Base-by-base conservation (phyloP, 805 yeast species). In the Lachancea thermotolerans region DNA sequence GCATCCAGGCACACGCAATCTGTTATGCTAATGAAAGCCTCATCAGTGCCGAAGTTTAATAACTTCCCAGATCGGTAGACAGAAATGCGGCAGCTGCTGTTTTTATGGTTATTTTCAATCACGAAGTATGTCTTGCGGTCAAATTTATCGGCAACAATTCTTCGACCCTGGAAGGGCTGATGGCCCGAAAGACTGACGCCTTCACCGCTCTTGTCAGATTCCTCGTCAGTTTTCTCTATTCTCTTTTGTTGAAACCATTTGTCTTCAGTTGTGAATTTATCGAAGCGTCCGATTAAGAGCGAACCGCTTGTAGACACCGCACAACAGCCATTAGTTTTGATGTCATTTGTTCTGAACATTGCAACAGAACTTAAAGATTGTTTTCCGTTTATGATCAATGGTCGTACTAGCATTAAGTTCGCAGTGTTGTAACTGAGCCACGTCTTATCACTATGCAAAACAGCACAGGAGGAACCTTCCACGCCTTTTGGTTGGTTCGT, bases 91-190 rank as follows among this genome's bases (percentile, higher is more conserved):
- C 44, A 44, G 14, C n/a, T 50, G 7, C 49, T 47, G 8, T 64
- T 59, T 39, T 68, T 64, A 41, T 56, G 57, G 42, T 80, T 81
- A 10, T 77, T 61, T 49, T 78, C 77, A 2, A 69, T 62, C 10
- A 77, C 66, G 47, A 72, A 77, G 9, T 66, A 49, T n/a, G 59
- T 39, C 25, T 46, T 39, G 29, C 49, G 30, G 36, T 58, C 65
- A 31, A 50, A 48, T n/a, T 12, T 8, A 27, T 48, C 50, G 10
- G 43, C 25, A 38, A 58, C 21, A n/a, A 44, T 37, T 30, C 21
- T 37, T 25, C 49, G 48, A 31, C 48, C 48, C 25, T 43, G 45
- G 38, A 45, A 50, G 33, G 33, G 21, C 39, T 37, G 6, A 11
- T 37, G 14, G n/a, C 10, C 16, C 8, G 15, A 41, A 2, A 38